Evolutionary conservation across 2,329 filamentous ascomycete genomes (phyloP).

Genomic region (Neoscytalidium dimidiatum): DNA sequence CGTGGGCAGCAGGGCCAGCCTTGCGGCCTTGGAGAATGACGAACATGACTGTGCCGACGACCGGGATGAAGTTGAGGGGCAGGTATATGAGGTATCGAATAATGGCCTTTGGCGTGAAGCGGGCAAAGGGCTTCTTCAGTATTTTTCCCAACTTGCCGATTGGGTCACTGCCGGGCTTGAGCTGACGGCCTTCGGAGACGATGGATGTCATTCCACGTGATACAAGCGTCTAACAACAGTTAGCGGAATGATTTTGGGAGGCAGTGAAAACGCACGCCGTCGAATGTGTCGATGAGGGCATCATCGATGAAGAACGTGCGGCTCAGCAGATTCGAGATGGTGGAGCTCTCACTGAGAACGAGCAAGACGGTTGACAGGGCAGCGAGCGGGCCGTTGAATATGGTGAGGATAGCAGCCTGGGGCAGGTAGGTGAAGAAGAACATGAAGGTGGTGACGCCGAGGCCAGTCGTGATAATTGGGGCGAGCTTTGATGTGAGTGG

Average conservation of each 20-base stretch:
- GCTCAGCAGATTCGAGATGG: conserved; percentile 55
- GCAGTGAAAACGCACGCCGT: conserved; percentile 55
- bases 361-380: conserved; percentile 72
- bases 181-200: conserved; percentile 72
- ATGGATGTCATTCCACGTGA: conserved; percentile 59
- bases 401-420: conserved; percentile 77
- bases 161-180: conserved; percentile 59
- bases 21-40: conserved; percentile 67
- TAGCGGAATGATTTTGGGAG: too few relatives aligned
- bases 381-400: conserved; percentile 82
- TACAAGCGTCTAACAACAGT: conserved; percentile 47
- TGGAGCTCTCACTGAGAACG: conserved; percentile 55
- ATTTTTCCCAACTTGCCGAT: conserved; percentile 60
- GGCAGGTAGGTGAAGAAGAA: conserved; percentile 86
- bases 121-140: conserved; percentile 55
- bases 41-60: conserved; percentile 82
- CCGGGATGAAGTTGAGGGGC: conserved; percentile 88
- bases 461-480: conserved; percentile 68
- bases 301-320: conserved; percentile 78
- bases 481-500: conserved; percentile 60
- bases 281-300: conserved; percentile 84
- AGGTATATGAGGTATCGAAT: conserved; percentile 82
- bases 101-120: conserved; percentile 60
- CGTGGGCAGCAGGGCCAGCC: conserved; percentile 56
- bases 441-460: conserved; percentile 75